Evolutionary conservation across 345 rosid genomes (phyloP).

Genomic region (Lepidium sativum): DNA sequence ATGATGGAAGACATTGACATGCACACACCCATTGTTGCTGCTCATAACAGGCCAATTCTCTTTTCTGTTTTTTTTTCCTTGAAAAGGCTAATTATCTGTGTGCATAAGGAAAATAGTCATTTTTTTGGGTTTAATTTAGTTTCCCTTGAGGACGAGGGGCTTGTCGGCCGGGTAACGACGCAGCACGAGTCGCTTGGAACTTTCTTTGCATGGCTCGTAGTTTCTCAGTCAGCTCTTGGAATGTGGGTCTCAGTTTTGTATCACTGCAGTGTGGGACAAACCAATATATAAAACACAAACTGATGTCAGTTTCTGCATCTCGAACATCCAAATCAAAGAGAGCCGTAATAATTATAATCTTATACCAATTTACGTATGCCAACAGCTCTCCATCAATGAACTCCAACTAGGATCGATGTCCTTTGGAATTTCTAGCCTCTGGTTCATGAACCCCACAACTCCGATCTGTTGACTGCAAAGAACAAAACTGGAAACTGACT

Average conservation of each 20-base stretch:
- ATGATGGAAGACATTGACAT: conserved; percentile 78
- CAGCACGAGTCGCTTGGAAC: conserved; percentile 47
- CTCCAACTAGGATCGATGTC: conserved; percentile 76
- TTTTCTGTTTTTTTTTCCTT: too few relatives aligned
- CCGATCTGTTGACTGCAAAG: conserved; percentile 31
- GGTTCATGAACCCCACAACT: conserved; percentile 96
- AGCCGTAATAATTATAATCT: not conserved
- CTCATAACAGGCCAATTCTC: not conserved
- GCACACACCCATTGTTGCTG: conserved; percentile 33
- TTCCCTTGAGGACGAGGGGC: conserved; percentile 28
- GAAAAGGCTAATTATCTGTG: too few relatives aligned
- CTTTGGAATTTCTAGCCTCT: conserved; percentile 72
- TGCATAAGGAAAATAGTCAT: not conserved
- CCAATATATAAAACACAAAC: not conserved
- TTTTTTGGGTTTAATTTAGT: not conserved
- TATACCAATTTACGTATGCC: conserved; percentile 57
- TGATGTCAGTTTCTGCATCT: not conserved
- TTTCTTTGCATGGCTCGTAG: conserved; percentile 71
- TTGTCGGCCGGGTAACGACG: conserved; percentile 42
- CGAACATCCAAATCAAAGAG: not conserved
- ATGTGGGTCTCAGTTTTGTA: conserved; percentile 58
- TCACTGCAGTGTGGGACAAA: conserved; percentile 44
- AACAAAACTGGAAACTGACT: too few relatives aligned
- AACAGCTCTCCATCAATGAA: conserved; percentile 79
- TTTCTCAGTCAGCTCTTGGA: conserved; percentile 77